phyloP scores from a whole-genome alignment of 805 yeast genomes.

The Candida gorgasii region DNA sequence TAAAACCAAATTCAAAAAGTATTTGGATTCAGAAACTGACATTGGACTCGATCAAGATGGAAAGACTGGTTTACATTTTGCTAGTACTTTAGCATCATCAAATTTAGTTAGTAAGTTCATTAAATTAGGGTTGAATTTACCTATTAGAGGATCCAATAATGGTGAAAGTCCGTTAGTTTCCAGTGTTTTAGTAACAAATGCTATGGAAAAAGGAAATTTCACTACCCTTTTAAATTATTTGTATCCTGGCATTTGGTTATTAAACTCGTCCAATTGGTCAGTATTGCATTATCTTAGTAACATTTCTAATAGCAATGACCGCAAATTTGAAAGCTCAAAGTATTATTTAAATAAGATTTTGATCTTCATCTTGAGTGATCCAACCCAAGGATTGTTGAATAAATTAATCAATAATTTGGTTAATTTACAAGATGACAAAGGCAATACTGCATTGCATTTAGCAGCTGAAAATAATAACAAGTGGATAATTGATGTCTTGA shows the following conservation, averaged over 20 bases:
- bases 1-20: constrained; percentile 23
- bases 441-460: constrained; percentile 41
- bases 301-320: constrained; percentile 20
- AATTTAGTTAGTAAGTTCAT: constrained; percentile 36
- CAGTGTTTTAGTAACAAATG: constrained; percentile 80
- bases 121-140: constrained; percentile 35
- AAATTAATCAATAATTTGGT: constrained; percentile 25
- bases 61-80: constrained; percentile 45
- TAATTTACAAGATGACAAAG: constrained; percentile 37
- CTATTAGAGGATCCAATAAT: constrained; percentile 37
- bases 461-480: constrained; percentile 40
- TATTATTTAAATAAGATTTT: constrained; percentile 37
- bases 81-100: constrained; percentile 40
- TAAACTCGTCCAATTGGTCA: constrained; percentile 68
- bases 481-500: constrained; percentile 38
- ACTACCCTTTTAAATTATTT: constrained; percentile 66
- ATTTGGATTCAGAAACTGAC: constrained; percentile 23
- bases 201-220: constrained; percentile 78
- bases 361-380: constrained; percentile 29
- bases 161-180: constrained; percentile 55
- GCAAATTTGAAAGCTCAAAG: constrained; percentile 33
- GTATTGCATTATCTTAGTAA: constrained; percentile 84
- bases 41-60: constrained; percentile 41
- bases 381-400: constrained; percentile 20
- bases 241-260: constrained; percentile 56